These are phyloP conservation scores for Athelia sp. DNA, from an alignment of 1,284 basidiomycete genomes.

Conservation along the genomic window DNA sequence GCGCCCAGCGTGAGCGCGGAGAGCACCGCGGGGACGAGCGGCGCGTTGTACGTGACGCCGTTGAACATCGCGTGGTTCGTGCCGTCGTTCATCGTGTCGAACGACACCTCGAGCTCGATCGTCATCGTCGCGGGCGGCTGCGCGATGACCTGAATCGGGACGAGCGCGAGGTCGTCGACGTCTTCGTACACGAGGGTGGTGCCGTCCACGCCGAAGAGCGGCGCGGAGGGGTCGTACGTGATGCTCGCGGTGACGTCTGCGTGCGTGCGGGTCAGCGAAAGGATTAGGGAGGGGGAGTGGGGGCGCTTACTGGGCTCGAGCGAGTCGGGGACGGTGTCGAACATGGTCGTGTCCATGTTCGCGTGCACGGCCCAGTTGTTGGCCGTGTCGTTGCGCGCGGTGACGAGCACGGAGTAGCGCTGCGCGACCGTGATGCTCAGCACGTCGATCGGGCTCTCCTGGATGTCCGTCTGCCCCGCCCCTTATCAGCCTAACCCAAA, in stretches of 20 bases:
- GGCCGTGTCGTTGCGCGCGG: conserved; percentile 80
- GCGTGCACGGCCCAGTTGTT: conserved; percentile 88
- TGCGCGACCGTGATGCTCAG: conserved; percentile 82
- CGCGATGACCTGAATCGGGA: conserved; percentile 45
- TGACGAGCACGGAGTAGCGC: conserved; percentile 90
- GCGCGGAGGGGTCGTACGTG: conserved; percentile 51
- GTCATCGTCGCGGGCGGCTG: conserved; percentile 43
- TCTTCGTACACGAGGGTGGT: conserved; percentile 48
- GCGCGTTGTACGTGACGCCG: conserved; percentile 63
- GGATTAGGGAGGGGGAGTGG: not conserved
- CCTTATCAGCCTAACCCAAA: not conserved
- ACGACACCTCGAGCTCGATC: conserved; percentile 51
- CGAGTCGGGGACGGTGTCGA: conserved; percentile 69
- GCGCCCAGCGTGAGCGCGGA: conserved; percentile 72
- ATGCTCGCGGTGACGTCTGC: conserved; percentile 76
- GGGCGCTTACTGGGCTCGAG: conserved; percentile 68
- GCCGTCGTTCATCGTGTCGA: conserved; percentile 75
- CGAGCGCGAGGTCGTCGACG: conserved; percentile 58
- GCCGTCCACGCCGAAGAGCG: conserved; percentile 45
- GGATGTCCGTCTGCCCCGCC: conserved; percentile 59
- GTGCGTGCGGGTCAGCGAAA: not conserved
- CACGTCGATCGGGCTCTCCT: conserved; percentile 66
- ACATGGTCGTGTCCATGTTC: conserved; percentile 87
- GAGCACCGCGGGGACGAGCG: conserved; percentile 70
- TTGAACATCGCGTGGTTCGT: conserved; percentile 78